These are phyloP conservation scores for Saururus chinensis DNA, from an alignment of 164 flowering plant species.

Conservation along the genomic window DNA sequence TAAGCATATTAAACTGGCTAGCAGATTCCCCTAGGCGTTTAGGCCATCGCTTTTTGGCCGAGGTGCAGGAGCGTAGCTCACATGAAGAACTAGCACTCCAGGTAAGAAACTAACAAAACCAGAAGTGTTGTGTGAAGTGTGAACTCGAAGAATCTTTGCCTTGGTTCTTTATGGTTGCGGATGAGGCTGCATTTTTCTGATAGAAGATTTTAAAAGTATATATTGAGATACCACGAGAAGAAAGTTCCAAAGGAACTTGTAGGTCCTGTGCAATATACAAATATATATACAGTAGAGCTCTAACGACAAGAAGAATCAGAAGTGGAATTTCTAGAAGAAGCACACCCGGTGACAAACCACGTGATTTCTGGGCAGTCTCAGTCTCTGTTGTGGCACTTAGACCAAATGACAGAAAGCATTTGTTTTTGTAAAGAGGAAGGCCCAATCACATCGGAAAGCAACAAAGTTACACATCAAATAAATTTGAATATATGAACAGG, in stretches of 20 bases:
- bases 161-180: background rate
- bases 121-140: too few relatives aligned
- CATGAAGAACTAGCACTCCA: background rate
- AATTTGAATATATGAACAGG: background rate
- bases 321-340: constrained; percentile 2
- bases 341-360: background rate
- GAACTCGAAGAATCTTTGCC: background rate
- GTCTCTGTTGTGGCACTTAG: background rate
- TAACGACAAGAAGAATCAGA: background rate
- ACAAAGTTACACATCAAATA: background rate
- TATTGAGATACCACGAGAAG: background rate
- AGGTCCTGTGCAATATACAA: background rate
- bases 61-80: background rate
- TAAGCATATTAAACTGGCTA: too few relatives aligned
- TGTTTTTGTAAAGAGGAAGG: background rate
- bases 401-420: background rate
- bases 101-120: background rate
- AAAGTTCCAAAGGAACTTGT: background rate
- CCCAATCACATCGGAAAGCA: background rate
- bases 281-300: background rate
- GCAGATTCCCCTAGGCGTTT: background rate
- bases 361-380: background rate
- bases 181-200: background rate
- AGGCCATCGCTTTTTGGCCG: too few relatives aligned
- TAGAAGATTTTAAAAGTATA: too few relatives aligned